Evolutionary conservation across 139 green algal species (phyloP), one percentile per base, ranked within the genome.

Genomic region (Spirogloea muscicola): DNA sequence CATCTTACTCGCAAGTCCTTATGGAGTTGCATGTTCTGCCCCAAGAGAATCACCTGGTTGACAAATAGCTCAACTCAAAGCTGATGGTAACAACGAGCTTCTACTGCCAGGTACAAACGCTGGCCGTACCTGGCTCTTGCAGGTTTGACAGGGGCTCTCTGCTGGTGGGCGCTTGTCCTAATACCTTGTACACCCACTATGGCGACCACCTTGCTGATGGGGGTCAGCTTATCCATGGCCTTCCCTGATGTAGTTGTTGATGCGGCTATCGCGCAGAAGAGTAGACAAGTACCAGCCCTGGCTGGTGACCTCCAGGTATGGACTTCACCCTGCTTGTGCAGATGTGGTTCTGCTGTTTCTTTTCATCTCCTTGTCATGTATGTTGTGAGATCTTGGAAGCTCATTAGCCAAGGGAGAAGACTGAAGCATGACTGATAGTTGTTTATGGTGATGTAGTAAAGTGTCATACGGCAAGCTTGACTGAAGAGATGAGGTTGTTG

Each of bases 161-260:
- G 29, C 21, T 72, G 52, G 37, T 76, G 68, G 68, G 49, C 49
- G 40, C 39, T 69, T 49, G 18, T 21, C 6, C 49, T n/a, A 25
- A 3, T 27, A n/a, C 31, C n/a, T 3, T 27, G 21, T 33, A 73
- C 64, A 7, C 64, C 64, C 52, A 7, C 62, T 41, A 16, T 77
- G 10, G 62, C 72, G 4, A 34, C 49, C 33, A 13, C 16, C 7
- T 10, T 80, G 29, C 44, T 80, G 51, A 31, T 37, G n/a, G 42
- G 16, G 2, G 16, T 71, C 49, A 36, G 21, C 27, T 33, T 80
- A 2, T 44, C 38, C 7, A 79, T 21, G 2, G 72, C 72, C 21
- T 64, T 80, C 36, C 72, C 72, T 1, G 72, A 80, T 52, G 72
- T 80, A 21, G 72, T 80, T 7, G 37, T 74, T 3, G 72, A 80